Conservation (phyloP, 2,329 filamentous ascomycete species). For the Stagonosporopsis cucurbitacearum region DNA sequence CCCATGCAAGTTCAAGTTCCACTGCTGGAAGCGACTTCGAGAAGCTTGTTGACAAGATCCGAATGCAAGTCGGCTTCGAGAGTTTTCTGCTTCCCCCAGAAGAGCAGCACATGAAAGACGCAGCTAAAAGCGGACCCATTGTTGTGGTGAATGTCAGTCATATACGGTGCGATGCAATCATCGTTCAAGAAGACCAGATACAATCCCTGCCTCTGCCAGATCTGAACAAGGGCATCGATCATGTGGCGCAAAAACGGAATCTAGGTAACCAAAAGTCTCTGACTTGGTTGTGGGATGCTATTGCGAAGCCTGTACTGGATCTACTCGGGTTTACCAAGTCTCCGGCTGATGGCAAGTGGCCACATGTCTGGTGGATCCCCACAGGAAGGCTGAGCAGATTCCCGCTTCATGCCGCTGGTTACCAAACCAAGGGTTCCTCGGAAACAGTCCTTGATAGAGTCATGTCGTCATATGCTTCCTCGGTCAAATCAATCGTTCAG, state of each 20-base stretch:
- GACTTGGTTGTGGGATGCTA: conserved; percentile 5
- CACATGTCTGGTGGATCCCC: conserved; percentile 12
- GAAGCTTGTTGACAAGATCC: background rate
- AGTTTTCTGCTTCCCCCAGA: conserved; percentile 5
- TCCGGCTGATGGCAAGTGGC: background rate
- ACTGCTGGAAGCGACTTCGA: background rate
- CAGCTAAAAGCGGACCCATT: conserved; percentile 5
- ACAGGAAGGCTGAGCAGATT: conserved; percentile 8
- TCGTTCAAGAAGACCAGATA: background rate
- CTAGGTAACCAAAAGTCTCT: background rate
- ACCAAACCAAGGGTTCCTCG: conserved; percentile 23
- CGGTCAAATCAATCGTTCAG: conserved; percentile 34
- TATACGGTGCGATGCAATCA: conserved; percentile 9
- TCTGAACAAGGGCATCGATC: background rate
- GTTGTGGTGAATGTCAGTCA: conserved; percentile 5
- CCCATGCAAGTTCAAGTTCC: background rate
- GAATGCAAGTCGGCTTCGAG: background rate
- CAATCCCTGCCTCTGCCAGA: background rate
- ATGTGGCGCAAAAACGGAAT: background rate
- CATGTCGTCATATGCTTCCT: conserved; percentile 51
- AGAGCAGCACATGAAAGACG: background rate
- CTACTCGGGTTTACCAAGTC: background rate
- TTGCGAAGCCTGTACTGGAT: background rate
- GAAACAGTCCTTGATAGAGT: conserved; percentile 45
- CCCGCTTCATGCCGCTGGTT: conserved; percentile 28